Conservation (phyloP, 2,329 filamentous ascomycete genomes). For the Aspergillus quadricinctus region DNA sequence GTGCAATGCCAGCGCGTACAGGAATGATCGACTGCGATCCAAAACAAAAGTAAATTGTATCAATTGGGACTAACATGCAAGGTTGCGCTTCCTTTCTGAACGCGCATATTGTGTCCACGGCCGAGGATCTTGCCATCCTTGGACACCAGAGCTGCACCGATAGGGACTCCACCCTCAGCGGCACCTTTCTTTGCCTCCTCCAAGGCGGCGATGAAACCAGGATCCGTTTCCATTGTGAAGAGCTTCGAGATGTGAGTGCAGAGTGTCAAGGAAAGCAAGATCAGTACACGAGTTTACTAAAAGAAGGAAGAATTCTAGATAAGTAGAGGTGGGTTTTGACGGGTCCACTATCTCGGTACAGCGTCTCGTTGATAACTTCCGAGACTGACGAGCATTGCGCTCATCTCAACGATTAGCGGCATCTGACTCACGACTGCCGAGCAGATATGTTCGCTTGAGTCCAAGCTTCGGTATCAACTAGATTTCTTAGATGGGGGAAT, state of each 20-base stretch:
- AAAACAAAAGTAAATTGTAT: neutral
- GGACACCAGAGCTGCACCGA: conserved; percentile 61
- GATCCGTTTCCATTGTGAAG: conserved; percentile 36
- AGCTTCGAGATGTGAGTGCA: neutral
- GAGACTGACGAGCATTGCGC: neutral
- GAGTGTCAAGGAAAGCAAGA: neutral
- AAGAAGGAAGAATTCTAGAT: neutral
- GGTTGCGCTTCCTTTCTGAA: conserved; percentile 67
- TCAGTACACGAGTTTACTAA: neutral
- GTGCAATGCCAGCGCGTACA: neutral
- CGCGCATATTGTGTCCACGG: conserved; percentile 69
- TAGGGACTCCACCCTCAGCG: conserved; percentile 56
- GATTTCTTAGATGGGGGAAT: neutral
- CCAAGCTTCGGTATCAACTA: neutral
- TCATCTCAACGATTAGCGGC: neutral
- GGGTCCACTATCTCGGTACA: neutral
- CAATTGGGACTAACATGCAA: conserved; percentile 56
- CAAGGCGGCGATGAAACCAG: conserved; percentile 55
- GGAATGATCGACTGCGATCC: neutral
- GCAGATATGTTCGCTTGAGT: no score
- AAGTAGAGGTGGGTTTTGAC: neutral
- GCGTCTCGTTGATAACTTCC: conserved; percentile 4
- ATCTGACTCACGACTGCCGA: neutral
- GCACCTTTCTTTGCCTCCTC: conserved; percentile 54
- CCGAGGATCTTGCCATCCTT: conserved; percentile 67